These are phyloP conservation scores for Eucommia ulmoides DNA, from an alignment of 257 asterid genomes.

Conservation along the genomic window DNA sequence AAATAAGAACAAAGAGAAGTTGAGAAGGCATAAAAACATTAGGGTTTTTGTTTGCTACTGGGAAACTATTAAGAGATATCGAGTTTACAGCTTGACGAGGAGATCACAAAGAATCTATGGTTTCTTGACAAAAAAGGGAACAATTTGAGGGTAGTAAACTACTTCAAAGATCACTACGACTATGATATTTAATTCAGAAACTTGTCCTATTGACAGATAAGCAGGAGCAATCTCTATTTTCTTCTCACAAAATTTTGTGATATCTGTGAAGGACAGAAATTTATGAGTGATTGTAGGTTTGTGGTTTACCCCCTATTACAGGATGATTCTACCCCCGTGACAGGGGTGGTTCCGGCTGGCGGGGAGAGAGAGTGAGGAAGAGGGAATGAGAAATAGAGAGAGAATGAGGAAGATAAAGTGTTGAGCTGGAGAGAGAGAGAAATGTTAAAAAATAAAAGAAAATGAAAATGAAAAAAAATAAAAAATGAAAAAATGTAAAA, in stretches of 20 bases:
- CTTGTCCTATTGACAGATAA: constrained; percentile 77
- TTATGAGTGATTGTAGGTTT: too few relatives aligned
- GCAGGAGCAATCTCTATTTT: constrained; percentile 83
- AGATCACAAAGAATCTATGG: constrained; percentile 44
- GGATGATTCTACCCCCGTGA: too few relatives aligned
- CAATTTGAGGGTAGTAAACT: constrained; percentile 35
- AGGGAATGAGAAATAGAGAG: too few relatives aligned
- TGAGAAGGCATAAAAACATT: constrained; percentile 59
- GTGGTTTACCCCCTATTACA: too few relatives aligned
- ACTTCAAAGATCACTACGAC: constrained; percentile 77
- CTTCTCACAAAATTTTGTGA: constrained; percentile 92
- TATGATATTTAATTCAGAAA: constrained; percentile 57
- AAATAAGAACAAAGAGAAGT: constrained; percentile 58
- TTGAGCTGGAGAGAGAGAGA: too few relatives aligned
- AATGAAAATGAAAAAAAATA: too few relatives aligned
- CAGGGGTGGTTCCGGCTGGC: too few relatives aligned
- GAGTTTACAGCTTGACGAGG: constrained; percentile 53
- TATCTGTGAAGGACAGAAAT: constrained; percentile 97
- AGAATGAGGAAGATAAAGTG: too few relatives aligned
- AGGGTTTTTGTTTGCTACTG: constrained; percentile 86
- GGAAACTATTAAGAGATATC: constrained; percentile 72
- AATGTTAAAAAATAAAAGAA: too few relatives aligned
- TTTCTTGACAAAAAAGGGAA: constrained; percentile 79
- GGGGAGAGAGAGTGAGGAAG: too few relatives aligned
- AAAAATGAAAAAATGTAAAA: too few relatives aligned